These are phyloP conservation scores for Geosmithia morbida DNA, from an alignment of 2,329 filamentous ascomycete genomes.

Conservation along the genomic window DNA sequence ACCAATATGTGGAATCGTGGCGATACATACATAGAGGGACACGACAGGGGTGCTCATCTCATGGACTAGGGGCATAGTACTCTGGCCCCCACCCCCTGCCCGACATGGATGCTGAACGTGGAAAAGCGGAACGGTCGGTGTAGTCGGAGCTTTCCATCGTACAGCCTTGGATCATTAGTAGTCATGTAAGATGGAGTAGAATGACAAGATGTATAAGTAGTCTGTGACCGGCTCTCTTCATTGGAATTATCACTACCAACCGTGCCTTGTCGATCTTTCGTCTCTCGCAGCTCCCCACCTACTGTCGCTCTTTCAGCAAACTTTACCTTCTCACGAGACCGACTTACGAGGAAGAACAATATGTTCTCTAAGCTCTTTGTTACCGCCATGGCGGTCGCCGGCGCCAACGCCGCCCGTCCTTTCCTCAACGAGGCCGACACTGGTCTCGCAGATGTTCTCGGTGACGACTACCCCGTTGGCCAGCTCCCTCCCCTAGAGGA, in stretches of 20 bases:
- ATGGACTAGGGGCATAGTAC: not conserved
- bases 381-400: conserved; percentile 13
- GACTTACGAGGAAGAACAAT: not conserved
- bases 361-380: conserved; percentile 6
- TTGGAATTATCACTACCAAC: not conserved
- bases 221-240: not conserved
- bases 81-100: not conserved
- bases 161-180: not conserved
- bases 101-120: not conserved
- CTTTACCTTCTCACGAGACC: not conserved
- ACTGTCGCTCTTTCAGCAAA: not conserved
- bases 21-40: not conserved
- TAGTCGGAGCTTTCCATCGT: not conserved
- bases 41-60: not conserved
- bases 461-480: conserved; percentile 14
- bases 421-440: conserved; percentile 31
- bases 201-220: not conserved
- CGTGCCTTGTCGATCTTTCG: not conserved
- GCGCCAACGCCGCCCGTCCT: conserved; percentile 23
- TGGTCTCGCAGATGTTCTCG: conserved; percentile 23
- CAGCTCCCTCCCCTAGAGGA: conserved; percentile 24
- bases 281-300: not conserved
- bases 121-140: not conserved
- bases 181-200: not conserved
- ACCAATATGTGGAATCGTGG: not conserved